Base-by-base conservation (phyloP, 768 basidiomycete species). In the Scleroderma bovista region DNA sequence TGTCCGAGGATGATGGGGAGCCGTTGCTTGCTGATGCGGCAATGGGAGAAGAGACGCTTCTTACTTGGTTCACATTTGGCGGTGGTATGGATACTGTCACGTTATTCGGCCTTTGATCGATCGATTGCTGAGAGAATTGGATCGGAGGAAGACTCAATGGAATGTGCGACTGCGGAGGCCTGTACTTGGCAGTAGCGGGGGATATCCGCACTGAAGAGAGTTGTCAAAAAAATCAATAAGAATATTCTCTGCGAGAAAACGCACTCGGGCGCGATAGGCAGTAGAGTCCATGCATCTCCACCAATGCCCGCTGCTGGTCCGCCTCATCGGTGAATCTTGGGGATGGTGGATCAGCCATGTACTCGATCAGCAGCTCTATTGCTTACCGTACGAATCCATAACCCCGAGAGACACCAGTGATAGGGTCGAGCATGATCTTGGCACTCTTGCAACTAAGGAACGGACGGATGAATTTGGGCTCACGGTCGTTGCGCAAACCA, bases 361-460 rank as follows among this genome's bases (percentile, higher is more conserved):
- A 17, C 47, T 63, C 22, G 56, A 48, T 6, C n/a, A 44, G 11
- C 19, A 13, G 37, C 51, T 49, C 23, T 13, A 50, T 46, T 47
- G 67, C 79, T 46, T 52, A 85, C 88, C 93, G 78, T 34, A 96
- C 93, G 62, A 95, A 95, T 24, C 93, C 93, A 66, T 94, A 95
- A 3, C 93, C 93, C 53, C 90, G 77, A 24, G 88, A 91, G 19
- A 92, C 81, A 16, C 92, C 92, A 5, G 91, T 92, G 19, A 86
- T 79, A 2, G 93, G 91, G 66, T 93, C 91, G 43, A 92, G 72
- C 91, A 93, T 93, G 56, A 92, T 95, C 73, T 93, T 93, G 26
- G 93, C 93, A 65, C 91, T 93, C 73, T 92, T 93, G 70, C 92
- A 93, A 65, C 90, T 93, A 33, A 81, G 69, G 70, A 95, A 96